Evolutionary conservation across 2,329 filamentous ascomycete genomes (phyloP).

Genomic region (Alternaria alternata): DNA sequence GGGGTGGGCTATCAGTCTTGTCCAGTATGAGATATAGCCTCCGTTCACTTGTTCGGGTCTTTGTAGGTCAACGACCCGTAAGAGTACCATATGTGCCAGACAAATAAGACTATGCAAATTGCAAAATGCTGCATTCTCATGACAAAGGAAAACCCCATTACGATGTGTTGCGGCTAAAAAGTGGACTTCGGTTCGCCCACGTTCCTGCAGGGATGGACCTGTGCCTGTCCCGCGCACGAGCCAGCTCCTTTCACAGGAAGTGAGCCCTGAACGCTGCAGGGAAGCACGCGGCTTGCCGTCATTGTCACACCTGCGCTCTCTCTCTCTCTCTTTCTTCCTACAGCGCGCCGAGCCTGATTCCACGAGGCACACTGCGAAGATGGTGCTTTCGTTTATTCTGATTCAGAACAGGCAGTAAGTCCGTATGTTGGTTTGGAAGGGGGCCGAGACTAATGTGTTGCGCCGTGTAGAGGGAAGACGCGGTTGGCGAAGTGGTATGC

Average conservation of each 20-base stretch:
- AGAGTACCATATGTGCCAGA: neutral
- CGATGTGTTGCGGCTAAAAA: slow-evolving; percentile 21
- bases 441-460: neutral
- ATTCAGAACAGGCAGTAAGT: slow-evolving; percentile 86
- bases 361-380: slow-evolving; percentile 36
- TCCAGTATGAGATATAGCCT: neutral
- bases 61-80: neutral
- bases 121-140: neutral
- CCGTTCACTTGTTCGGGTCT: too few species aligned
- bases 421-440: neutral
- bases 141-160: neutral
- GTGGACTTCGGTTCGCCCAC: slow-evolving; percentile 15
- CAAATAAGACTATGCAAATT: neutral
- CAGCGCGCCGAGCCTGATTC: slow-evolving; percentile 17
- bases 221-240: slow-evolving; percentile 6
- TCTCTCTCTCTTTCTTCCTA: neutral
- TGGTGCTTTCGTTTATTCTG: slow-evolving; percentile 84
- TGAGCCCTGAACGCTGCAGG: slow-evolving; percentile 2
- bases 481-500: slow-evolving; percentile 99
- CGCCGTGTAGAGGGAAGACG: slow-evolving; percentile 82
- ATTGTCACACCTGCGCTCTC: neutral
- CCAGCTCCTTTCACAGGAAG: slow-evolving; percentile 6
- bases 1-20: neutral
- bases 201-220: slow-evolving; percentile 13
- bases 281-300: slow-evolving; percentile 1